Base-by-base conservation (phyloP, 2,329 filamentous ascomycete species). In the Claviceps digitariae region DNA sequence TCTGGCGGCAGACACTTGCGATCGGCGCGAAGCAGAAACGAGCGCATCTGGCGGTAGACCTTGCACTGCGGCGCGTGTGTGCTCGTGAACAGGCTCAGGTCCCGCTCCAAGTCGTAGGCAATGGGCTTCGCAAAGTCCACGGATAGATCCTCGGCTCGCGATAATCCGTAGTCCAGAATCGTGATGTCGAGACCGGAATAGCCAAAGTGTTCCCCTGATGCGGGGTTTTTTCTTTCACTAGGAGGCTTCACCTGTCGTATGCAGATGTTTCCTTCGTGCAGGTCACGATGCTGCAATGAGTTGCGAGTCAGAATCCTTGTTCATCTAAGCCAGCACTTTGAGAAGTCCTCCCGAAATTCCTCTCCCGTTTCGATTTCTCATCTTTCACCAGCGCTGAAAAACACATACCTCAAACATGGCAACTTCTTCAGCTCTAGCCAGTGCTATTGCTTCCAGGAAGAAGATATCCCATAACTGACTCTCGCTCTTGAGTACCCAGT, bases 191-290 rank as follows among this genome's bases (percentile, higher is more conserved):
- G 68, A 1, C 79, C 80, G 0, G 81, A 83, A 58, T 72, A 76
- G 29, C 80, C 80, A 63, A 81, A 81, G 50, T 70, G 67, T 2
- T 69, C 66, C 0, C 52, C 57, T 3, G 65, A 62, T 15, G 60
- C 60, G 45, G 64, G 13, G 5, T 17, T 57, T 4, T 64, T 63
- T 36, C 63, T 65, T 2, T 66, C 59, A 9, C 61, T 61, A 0
- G 71, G 60, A 2, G 69, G 59, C 2, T 67, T 62, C 1, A 69
- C 65, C 51, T 71, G 72, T 3, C 74, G 72, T 48, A 84, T 72
- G 57, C 81, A 84, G 17, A 84, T 65, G 57, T 84, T 84, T 4
- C 81, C 81, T 57, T 84, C 81, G 58, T 84, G 81, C 4, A 84
- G 69, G 59, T 84, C 81, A 6, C 81, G 77, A 59, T 84, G 81